phyloP scores from a whole-genome alignment of 2,329 filamentous ascomycete species.

The Neonectria magnoliae region DNA sequence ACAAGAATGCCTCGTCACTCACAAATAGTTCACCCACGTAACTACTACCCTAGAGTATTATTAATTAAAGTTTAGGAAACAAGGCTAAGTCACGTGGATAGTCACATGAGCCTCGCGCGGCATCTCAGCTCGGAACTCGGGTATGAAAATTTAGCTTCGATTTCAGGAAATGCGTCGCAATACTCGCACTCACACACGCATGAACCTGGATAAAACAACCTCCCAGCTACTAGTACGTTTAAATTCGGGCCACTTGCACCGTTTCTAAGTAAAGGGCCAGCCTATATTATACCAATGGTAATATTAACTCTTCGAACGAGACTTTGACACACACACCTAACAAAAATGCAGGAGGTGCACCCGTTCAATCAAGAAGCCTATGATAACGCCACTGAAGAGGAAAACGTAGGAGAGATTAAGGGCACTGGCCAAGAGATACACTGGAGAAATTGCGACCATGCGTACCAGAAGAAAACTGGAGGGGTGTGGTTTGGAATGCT shows the following conservation, averaged over 20 bases:
- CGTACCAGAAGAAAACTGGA: background rate
- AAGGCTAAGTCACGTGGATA: background rate
- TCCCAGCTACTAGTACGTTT: background rate
- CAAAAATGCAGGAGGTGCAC: background rate
- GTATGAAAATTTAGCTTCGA: background rate
- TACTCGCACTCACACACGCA: background rate
- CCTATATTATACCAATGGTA: background rate
- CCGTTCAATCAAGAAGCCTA: background rate
- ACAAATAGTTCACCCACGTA: no score
- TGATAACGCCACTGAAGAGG: background rate
- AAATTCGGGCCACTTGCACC: rapidly evolving
- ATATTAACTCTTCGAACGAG: background rate
- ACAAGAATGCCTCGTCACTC: no score
- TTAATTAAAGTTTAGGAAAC: background rate
- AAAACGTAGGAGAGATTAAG: background rate
- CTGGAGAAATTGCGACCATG: background rate
- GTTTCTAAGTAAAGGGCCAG: background rate
- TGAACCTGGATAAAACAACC: background rate
- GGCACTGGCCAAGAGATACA: background rate
- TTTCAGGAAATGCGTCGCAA: background rate
- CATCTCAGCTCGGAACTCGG: no score
- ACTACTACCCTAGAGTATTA: no score
- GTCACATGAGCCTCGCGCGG: background rate
- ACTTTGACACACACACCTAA: background rate
- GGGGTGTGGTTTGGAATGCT: background rate